These are phyloP conservation scores for Aureobasidium mangrovei DNA, from an alignment of 2,329 filamentous ascomycete genomes.

Conservation along the genomic window DNA sequence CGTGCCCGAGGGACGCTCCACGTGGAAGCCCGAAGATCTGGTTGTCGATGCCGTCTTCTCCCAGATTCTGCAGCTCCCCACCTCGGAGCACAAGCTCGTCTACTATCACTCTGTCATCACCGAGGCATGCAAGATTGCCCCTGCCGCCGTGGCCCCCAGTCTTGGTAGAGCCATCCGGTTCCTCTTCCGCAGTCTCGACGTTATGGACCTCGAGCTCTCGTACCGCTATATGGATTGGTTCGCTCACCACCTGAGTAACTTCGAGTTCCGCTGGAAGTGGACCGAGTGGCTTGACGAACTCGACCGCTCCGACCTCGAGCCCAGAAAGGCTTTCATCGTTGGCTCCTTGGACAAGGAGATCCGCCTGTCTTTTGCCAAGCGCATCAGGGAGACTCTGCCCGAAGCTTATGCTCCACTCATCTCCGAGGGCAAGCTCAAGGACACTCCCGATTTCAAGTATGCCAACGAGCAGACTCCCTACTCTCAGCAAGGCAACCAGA, in stretches of 20 bases:
- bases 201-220: conserved; percentile 76
- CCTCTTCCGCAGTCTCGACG: conserved; percentile 72
- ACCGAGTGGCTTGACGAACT: conserved; percentile 91
- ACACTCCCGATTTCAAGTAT: conserved; percentile 94
- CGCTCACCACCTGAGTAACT: conserved; percentile 93
- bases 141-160: conserved; percentile 90
- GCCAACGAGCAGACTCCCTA: conserved; percentile 68
- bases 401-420: conserved; percentile 75
- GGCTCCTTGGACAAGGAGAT: conserved; percentile 95
- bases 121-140: conserved; percentile 90
- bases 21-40: conserved; percentile 97
- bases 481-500: conserved; percentile 70
- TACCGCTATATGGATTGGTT: conserved; percentile 97
- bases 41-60: conserved; percentile 97
- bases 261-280: conserved; percentile 99
- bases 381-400: conserved; percentile 88
- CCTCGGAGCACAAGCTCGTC: conserved; percentile 83
- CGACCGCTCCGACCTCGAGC: conserved; percentile 64
- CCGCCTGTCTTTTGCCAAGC: conserved; percentile 86
- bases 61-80: conserved; percentile 80
- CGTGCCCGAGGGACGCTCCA: conserved; percentile 55
- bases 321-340: conserved; percentile 86
- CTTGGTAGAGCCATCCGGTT: conserved; percentile 87
- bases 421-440: conserved; percentile 79
- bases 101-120: conserved; percentile 96